phyloP scores from a whole-genome alignment of 2,329 filamentous ascomycete genomes.

The Pseudofabraea citricarpa region DNA sequence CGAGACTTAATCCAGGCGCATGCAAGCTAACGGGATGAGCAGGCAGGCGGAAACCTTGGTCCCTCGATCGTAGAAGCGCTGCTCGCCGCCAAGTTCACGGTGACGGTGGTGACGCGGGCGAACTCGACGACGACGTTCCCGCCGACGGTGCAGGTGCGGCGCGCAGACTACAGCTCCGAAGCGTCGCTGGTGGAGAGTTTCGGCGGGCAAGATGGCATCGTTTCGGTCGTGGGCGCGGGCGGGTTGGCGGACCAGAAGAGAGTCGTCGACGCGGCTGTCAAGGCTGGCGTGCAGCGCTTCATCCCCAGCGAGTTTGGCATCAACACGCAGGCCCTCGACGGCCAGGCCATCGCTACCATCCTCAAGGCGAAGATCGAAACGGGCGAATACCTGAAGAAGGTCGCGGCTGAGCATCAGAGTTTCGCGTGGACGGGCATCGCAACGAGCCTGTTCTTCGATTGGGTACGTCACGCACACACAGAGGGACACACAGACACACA shows the following conservation, averaged over 20 bases:
- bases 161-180: conserved; percentile 13
- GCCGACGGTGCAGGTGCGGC: conserved; percentile 14
- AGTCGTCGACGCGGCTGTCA: conserved; percentile 53
- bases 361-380: conserved; percentile 8
- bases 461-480: too few relatives aligned
- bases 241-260: conserved; percentile 6
- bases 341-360: conserved; percentile 10
- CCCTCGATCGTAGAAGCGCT: conserved; percentile 23
- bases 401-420: conserved; percentile 2
- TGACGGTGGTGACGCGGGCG: conserved; percentile 28
- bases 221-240: conserved; percentile 10
- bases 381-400: conserved; percentile 8
- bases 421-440: conserved; percentile 29
- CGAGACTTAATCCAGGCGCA: too few relatives aligned
- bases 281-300: conserved; percentile 55
- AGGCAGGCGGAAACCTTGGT: conserved; percentile 16
- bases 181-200: conserved; percentile 22
- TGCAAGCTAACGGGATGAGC: too few relatives aligned
- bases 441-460: conserved; percentile 21
- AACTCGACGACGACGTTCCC: conserved; percentile 21
- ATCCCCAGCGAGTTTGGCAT: conserved; percentile 52
- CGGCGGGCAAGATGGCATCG: conserved; percentile 18
- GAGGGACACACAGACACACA: too few relatives aligned
- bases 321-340: conserved; percentile 19
- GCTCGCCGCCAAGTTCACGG: conserved; percentile 22